Conservation (phyloP, 805 yeast species). For the Metschnikowia similis region DNA sequence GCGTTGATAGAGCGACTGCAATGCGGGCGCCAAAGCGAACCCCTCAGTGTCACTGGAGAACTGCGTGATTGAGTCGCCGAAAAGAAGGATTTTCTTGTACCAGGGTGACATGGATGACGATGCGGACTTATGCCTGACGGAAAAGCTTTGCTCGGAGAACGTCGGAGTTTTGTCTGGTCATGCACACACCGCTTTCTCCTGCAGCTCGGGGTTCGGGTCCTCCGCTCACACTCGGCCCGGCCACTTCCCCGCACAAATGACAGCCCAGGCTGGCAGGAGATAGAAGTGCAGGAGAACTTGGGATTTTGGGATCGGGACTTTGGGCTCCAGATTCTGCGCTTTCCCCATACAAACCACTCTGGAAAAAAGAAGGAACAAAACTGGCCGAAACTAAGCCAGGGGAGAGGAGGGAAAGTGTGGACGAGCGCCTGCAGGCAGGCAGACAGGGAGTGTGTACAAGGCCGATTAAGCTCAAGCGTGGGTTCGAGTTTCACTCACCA, state of each 20-base stretch:
- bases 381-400: too few relatives aligned
- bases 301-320: too few relatives aligned
- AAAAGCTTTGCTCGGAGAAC: too few relatives aligned
- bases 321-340: too few relatives aligned
- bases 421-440: background rate
- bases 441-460: background rate
- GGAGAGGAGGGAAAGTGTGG: too few relatives aligned
- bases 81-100: constrained; percentile 48
- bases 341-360: too few relatives aligned
- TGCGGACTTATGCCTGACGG: background rate
- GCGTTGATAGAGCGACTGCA: constrained; percentile 51
- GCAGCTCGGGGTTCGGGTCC: background rate
- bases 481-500: background rate
- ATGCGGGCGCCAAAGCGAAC: constrained; percentile 50
- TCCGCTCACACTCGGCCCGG: too few relatives aligned
- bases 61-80: constrained; percentile 73
- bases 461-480: background rate
- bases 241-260: too few relatives aligned
- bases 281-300: too few relatives aligned
- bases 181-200: background rate
- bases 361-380: too few relatives aligned
- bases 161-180: background rate
- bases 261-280: too few relatives aligned
- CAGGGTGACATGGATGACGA: background rate
- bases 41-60: constrained; percentile 38